phyloP scores from a whole-genome alignment of 441 rosid species.

The Capsella rubella region DNA sequence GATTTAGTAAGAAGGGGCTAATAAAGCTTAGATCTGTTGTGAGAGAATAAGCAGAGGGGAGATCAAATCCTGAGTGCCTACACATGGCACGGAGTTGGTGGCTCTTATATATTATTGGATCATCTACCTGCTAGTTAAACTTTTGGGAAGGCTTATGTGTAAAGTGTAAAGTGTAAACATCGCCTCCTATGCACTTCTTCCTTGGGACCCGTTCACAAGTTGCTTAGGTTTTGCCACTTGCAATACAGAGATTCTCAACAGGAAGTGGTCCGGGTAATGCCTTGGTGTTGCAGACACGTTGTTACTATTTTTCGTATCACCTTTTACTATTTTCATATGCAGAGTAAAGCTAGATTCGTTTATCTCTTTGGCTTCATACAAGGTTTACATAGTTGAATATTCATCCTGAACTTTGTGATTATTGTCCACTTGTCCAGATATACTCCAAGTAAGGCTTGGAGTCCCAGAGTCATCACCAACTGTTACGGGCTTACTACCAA shows the following conservation, averaged over 20 bases:
- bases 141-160: slow-evolving; percentile 21
- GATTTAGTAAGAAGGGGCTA: slow-evolving; percentile 57
- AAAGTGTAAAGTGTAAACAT: slow-evolving; percentile 16
- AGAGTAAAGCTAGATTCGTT: slow-evolving; percentile 13
- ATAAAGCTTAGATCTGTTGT: slow-evolving; percentile 57
- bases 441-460: slow-evolving; percentile 16
- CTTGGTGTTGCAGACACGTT: slow-evolving; percentile 6
- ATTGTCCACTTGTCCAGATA: slow-evolving; percentile 19
- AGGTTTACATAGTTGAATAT: slow-evolving; percentile 18
- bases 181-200: slow-evolving; percentile 11
- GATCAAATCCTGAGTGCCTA: slow-evolving; percentile 43
- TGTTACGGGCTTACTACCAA: neutral
- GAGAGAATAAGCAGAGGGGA: slow-evolving; percentile 34
- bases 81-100: slow-evolving; percentile 17
- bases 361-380: slow-evolving; percentile 7
- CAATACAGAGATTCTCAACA: slow-evolving; percentile 20
- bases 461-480: slow-evolving; percentile 11
- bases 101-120: slow-evolving; percentile 15
- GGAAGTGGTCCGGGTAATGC: slow-evolving; percentile 24
- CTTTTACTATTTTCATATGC: slow-evolving; percentile 29
- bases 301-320: slow-evolving; percentile 20
- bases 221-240: slow-evolving; percentile 30
- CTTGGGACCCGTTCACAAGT: slow-evolving; percentile 30
- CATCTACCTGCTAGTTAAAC: slow-evolving; percentile 18
- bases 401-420: slow-evolving; percentile 22